Evolutionary conservation across 2,329 filamentous ascomycete genomes (phyloP).

Genomic region (Apiospora phragmitis): DNA sequence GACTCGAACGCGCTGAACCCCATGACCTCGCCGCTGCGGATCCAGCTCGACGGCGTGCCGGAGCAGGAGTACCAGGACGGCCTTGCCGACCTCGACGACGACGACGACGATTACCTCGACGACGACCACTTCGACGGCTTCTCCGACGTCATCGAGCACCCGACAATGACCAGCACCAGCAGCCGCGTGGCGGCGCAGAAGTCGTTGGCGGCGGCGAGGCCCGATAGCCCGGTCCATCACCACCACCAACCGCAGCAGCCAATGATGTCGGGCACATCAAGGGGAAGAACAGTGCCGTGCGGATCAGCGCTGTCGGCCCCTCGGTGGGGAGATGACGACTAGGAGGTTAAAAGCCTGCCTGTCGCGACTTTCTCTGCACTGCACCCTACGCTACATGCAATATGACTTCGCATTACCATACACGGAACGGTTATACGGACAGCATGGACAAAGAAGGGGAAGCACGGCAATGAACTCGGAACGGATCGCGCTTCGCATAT

Average conservation of each 20-base stretch:
- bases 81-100: background rate
- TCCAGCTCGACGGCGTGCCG: constrained; percentile 15
- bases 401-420: too few relatives aligned
- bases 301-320: constrained; percentile 42
- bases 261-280: constrained; percentile 22
- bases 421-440: background rate
- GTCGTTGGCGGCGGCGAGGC: constrained; percentile 24
- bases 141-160: constrained; percentile 15
- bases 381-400: too few relatives aligned
- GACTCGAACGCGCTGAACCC: constrained; percentile 21
- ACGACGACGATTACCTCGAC: constrained; percentile 17
- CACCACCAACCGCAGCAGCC: constrained; percentile 12
- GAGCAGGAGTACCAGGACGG: background rate
- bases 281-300: constrained; percentile 40
- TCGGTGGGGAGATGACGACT: constrained; percentile 43
- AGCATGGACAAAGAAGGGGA: background rate
- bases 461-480: background rate
- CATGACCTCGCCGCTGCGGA: constrained; percentile 12
- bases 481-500: background rate
- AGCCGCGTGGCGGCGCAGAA: constrained; percentile 27
- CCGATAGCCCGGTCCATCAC: constrained; percentile 33
- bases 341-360: background rate
- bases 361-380: background rate
- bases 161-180: constrained; percentile 15
- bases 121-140: constrained; percentile 21